Evolutionary conservation across 306 rosid species (phyloP), one percentile per base, ranked within the genome.

Genomic region (Prunus dulcis): DNA sequence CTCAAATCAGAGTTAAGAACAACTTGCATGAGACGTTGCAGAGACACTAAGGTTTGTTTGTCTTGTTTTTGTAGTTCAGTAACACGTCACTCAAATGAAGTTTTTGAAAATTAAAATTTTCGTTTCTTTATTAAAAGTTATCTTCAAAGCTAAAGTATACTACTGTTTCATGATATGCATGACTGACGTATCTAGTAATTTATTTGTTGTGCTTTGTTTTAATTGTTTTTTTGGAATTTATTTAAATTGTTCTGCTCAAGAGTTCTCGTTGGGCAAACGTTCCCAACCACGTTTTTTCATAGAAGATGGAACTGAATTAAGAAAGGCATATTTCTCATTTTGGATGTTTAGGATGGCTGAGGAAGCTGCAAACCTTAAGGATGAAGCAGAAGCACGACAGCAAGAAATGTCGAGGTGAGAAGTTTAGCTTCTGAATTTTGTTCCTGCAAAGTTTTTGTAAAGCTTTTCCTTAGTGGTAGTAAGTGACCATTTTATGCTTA

Each of bases 341-440:
- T 86, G 81, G 55, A 51, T 81, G 83, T 27, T 51, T 87, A 95
- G 98, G 86, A 92, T 90, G 93, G 87, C 86, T 64, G 91, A 79
- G 82, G 99, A 92, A 81, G 83, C 80, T 84, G 83, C 71, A 5
- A 88, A 76, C 81, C 92, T 92, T 45, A 83, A 84, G 79, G 97
- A 90, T 76, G 97, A 92, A 80, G 84, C 83, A 23, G 96, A 88
- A 64, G 67, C 70, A 67, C 84, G 83, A 58, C 87, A 81, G 89
- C 84, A 88, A 82, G 93, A 92, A 78, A 72, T 73, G 2, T 53
- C 58, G 23, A 78, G 96, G 97, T 95, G 77, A 79, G 82, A 76
- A 65, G 68, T 68, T 70, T 74, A 73, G 61, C 58, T 50, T 11
- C 32, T 74, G 50, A 51, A 22, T 46, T 79, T 67, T 45, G 13